phyloP scores from a whole-genome alignment of 2,329 filamentous ascomycete genomes.

The Alternaria ethzedia region DNA sequence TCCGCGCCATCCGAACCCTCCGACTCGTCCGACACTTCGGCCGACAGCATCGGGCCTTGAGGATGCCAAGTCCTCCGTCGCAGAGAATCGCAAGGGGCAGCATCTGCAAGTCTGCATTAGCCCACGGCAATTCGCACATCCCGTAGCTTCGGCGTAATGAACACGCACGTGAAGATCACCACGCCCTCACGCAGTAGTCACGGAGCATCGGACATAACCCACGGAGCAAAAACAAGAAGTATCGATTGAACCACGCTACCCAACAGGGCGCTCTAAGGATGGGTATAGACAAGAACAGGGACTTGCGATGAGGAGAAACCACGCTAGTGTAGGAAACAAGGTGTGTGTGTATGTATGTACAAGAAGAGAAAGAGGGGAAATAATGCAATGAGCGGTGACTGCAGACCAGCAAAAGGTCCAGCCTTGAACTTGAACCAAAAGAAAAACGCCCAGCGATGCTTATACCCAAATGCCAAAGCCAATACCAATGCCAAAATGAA shows the following conservation, averaged over 20 bases:
- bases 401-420: neutral
- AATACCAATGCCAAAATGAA: neutral
- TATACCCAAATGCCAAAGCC: neutral
- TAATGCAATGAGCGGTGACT: neutral
- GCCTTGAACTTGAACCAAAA: neutral
- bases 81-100: neutral
- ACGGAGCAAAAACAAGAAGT: neutral
- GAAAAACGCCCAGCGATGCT: neutral
- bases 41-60: neutral
- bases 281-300: neutral
- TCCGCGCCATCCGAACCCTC: neutral
- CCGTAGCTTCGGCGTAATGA: neutral
- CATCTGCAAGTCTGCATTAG: neutral
- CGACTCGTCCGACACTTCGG: neutral
- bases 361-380: neutral
- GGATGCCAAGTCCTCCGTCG: neutral
- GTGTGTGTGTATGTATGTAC: neutral
- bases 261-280: neutral
- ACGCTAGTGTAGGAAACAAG: neutral
- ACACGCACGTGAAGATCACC: neutral
- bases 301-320: neutral
- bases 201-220: neutral
- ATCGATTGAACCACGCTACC: neutral
- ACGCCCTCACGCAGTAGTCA: neutral
- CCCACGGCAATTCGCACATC: neutral